Evolutionary conservation across 139 green algal species (phyloP).

Genomic region (Astrephomene gubernaculifera): DNA sequence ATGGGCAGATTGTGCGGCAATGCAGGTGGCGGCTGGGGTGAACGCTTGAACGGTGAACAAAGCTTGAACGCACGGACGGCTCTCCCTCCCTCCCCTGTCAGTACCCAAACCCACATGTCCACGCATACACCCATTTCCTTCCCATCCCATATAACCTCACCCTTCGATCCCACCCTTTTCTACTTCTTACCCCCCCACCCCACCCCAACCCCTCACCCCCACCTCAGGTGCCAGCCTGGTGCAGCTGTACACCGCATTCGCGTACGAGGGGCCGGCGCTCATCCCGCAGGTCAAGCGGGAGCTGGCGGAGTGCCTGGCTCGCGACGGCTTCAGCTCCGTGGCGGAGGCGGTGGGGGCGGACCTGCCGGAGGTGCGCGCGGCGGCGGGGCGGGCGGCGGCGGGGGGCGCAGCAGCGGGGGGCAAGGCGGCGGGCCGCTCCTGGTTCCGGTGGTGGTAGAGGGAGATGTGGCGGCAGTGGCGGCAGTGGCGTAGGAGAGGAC

Average conservation of each 20-base stretch:
- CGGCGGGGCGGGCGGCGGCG: not conserved
- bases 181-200: too few relatives aligned
- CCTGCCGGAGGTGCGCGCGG: slow-evolving; percentile 50
- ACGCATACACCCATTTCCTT: too few relatives aligned
- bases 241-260: slow-evolving; percentile 95
- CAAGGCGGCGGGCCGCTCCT: not conserved
- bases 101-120: too few relatives aligned
- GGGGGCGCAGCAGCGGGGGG: not conserved
- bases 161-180: too few relatives aligned
- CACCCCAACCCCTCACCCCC: too few relatives aligned
- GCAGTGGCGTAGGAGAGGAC: too few relatives aligned
- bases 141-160: too few relatives aligned
- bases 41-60: too few relatives aligned
- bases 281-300: slow-evolving; percentile 92
- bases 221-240: slow-evolving; percentile 90
- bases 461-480: not conserved
- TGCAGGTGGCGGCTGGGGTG: too few relatives aligned
- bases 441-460: slow-evolving; percentile 25
- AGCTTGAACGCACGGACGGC: too few relatives aligned
- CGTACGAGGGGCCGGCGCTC: slow-evolving; percentile 89
- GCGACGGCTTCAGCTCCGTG: slow-evolving; percentile 85
- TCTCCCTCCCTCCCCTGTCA: too few relatives aligned
- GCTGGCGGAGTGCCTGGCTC: slow-evolving; percentile 75
- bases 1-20: too few relatives aligned
- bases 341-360: slow-evolving; percentile 88